Evolutionary conservation across 371 early-diverging fungal species (phyloP).

Genomic region (Mucor mucedo): DNA sequence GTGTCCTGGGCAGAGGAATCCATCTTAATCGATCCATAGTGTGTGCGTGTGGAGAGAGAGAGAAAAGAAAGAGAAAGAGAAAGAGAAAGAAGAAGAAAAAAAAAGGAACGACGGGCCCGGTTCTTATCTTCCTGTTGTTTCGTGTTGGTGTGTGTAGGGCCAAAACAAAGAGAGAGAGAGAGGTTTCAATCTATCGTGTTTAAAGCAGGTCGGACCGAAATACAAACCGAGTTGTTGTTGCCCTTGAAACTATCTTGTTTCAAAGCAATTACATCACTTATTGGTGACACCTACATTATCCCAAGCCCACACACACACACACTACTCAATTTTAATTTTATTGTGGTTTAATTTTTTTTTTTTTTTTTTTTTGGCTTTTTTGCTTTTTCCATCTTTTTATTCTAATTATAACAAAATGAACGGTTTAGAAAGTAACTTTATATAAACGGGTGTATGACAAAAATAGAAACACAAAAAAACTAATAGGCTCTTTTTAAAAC

Average conservation of each 20-base stretch:
- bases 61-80: not conserved
- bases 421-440: constrained; percentile 33
- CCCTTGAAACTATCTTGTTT: no score
- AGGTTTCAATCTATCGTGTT: no score
- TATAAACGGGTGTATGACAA: not conserved
- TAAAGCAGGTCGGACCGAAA: no score
- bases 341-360: not conserved
- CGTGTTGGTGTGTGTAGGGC: no score
- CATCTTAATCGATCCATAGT: constrained; percentile 10
- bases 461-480: not conserved
- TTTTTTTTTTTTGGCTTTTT: constrained; percentile 4
- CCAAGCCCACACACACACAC: not conserved
- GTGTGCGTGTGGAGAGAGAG: not conserved
- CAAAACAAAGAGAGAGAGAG: no score
- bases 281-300: not conserved
- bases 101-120: not conserved
- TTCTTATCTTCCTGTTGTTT: no score
- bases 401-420: constrained; percentile 21
- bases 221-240: no score
- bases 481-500: constrained; percentile 5
- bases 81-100: not conserved
- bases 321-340: no score
- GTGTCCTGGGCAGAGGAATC: constrained; percentile 12
- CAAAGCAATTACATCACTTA: not conserved
- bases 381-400: not conserved